Evolutionary conservation across 2,329 filamentous ascomycete species (phyloP).

Genomic region (Aspergillus tanneri): DNA sequence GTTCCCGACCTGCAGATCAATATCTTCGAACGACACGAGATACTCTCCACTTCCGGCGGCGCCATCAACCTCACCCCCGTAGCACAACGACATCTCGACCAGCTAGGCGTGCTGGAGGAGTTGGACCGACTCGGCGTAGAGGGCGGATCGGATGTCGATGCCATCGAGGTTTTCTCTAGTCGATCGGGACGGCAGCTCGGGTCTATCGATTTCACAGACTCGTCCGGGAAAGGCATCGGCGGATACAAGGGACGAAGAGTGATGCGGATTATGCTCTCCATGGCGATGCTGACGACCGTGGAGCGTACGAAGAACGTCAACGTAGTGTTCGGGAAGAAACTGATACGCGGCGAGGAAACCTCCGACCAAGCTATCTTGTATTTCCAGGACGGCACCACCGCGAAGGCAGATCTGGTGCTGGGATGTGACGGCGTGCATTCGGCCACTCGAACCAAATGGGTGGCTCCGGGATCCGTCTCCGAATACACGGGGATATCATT

Average conservation of each 20-base stretch:
- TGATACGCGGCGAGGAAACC: constrained; percentile 36
- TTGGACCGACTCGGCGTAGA: constrained; percentile 40
- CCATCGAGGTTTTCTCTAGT: constrained; percentile 42
- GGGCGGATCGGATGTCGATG: constrained; percentile 41
- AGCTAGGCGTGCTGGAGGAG: constrained; percentile 42
- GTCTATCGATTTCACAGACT: constrained; percentile 39
- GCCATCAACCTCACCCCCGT: constrained; percentile 48
- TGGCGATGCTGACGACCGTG: constrained; percentile 42
- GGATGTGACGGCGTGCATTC: constrained; percentile 46
- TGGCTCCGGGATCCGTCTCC: constrained; percentile 35
- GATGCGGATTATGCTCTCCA: constrained; percentile 42
- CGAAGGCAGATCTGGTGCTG: constrained; percentile 37
- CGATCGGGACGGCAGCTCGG: constrained; percentile 42
- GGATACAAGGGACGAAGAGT: constrained; percentile 44
- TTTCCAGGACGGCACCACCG: constrained; percentile 39
- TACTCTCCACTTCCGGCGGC: constrained; percentile 45
- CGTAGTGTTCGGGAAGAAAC: constrained; percentile 45
- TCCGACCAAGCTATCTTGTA: constrained; percentile 32
- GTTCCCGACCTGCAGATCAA: constrained; percentile 38
- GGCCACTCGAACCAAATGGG: constrained; percentile 33
- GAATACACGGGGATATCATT: constrained; percentile 44
- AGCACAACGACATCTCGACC: constrained; percentile 44
- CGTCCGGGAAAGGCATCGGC: constrained; percentile 38
- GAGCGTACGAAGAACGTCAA: constrained; percentile 38
- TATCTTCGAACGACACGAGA: constrained; percentile 42